phyloP scores from a whole-genome alignment of 2,329 filamentous ascomycete species.

The Thielaviopsis musarum region DNA sequence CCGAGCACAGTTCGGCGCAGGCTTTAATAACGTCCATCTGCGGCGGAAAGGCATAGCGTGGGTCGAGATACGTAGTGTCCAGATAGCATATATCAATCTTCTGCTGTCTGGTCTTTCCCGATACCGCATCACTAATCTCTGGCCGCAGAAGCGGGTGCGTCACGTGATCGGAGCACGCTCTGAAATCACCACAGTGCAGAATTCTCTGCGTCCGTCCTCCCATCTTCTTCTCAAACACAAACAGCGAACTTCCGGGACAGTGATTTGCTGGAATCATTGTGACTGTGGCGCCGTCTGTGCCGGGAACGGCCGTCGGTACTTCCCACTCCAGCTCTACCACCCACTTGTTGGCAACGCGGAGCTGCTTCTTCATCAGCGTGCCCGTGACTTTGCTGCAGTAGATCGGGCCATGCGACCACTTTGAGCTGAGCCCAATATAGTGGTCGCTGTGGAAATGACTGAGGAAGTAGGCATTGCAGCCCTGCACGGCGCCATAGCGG shows the following conservation, averaged over 20 bases:
- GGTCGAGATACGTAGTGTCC: slow-evolving; percentile 92
- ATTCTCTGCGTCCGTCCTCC: slow-evolving; percentile 56
- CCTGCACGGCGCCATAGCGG: slow-evolving; percentile 81
- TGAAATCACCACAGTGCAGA: slow-evolving; percentile 88
- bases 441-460: slow-evolving; percentile 98
- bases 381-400: slow-evolving; percentile 90
- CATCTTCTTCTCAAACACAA: slow-evolving; percentile 70
- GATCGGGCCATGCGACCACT: slow-evolving; percentile 85
- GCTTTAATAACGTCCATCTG: slow-evolving; percentile 77
- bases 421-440: slow-evolving; percentile 77
- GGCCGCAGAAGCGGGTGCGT: slow-evolving; percentile 68
- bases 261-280: slow-evolving; percentile 97
- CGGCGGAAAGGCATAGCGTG: slow-evolving; percentile 82
- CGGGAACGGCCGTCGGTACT: slow-evolving; percentile 57
- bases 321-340: slow-evolving; percentile 79
- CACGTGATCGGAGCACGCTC: slow-evolving; percentile 73
- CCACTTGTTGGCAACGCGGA: slow-evolving; percentile 73
- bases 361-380: slow-evolving; percentile 72
- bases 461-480: slow-evolving; percentile 86
- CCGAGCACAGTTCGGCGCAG: slow-evolving; percentile 76
- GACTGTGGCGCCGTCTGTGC: slow-evolving; percentile 66
- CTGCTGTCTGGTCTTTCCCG: slow-evolving; percentile 59
- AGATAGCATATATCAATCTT: slow-evolving; percentile 92
- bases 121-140: slow-evolving; percentile 50
- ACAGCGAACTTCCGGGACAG: slow-evolving; percentile 86